phyloP scores from a whole-genome alignment of 768 basidiomycete species.

The Lentinula edodes region DNA sequence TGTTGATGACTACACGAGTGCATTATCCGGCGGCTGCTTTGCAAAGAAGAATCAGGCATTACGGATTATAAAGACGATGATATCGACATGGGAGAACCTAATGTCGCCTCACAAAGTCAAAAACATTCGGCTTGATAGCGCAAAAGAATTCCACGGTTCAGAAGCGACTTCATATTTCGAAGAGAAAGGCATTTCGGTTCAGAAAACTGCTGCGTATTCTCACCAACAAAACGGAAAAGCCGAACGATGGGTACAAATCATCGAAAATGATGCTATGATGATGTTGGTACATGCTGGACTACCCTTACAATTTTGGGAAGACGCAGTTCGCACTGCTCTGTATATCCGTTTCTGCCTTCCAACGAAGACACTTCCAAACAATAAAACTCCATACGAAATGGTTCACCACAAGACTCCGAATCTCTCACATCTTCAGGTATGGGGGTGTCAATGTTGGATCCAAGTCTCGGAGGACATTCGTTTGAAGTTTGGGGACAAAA shows the following conservation, averaged over 20 bases:
- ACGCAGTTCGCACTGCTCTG: conserved; percentile 15
- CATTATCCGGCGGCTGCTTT: too few species aligned
- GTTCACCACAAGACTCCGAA: background rate
- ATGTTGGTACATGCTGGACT: conserved; percentile 22
- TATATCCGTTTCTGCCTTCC: conserved; percentile 17
- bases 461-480: too few species aligned
- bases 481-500: too few species aligned
- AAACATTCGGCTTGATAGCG: background rate
- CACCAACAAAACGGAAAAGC: conserved; percentile 41
- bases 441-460: conserved; percentile 3
- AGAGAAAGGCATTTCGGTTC: conserved; percentile 15
- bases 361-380: conserved; percentile 9
- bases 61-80: too few species aligned
- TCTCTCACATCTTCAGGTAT: background rate
- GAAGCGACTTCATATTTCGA: background rate
- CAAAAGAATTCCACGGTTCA: background rate
- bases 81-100: too few species aligned
- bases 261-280: conserved; percentile 23
- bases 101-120: background rate
- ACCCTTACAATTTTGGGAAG: conserved; percentile 16
- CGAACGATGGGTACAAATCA: conserved; percentile 30
- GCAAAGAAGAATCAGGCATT: too few species aligned
- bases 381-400: conserved; percentile 11
- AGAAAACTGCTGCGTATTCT: conserved; percentile 5
- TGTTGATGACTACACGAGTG: too few species aligned